phyloP scores from a whole-genome alignment of 2,329 filamentous ascomycete genomes.

The Nemania sp. region DNA sequence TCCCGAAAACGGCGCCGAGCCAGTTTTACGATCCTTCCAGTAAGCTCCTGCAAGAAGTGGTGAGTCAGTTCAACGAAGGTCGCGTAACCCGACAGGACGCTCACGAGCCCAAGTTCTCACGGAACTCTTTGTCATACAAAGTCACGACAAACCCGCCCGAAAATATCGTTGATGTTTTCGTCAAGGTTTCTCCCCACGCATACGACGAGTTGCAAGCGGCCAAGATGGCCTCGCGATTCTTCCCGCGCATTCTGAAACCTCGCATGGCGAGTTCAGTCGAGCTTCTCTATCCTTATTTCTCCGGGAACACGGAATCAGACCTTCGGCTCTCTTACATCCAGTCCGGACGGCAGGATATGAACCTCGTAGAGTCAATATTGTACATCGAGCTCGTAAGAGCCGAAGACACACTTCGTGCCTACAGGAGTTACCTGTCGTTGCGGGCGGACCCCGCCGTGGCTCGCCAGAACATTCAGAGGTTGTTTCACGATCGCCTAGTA shows the following conservation, averaged over 20 bases:
- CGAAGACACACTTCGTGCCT: constrained; percentile 22
- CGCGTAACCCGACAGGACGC: not conserved
- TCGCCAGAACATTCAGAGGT: constrained; percentile 6
- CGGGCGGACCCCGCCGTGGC: not conserved
- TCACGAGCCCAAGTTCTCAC: constrained; percentile 3
- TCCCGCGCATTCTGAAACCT: constrained; percentile 10
- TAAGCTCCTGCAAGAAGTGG: not conserved
- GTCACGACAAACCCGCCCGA: not conserved
- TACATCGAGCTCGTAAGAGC: constrained; percentile 24
- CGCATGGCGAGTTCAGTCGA: constrained; percentile 1
- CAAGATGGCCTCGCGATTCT: constrained; percentile 1
- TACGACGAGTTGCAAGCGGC: constrained; percentile 9
- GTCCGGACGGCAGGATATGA: not conserved
- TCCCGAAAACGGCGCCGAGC: too few species aligned
- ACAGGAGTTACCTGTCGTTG: constrained; percentile 12
- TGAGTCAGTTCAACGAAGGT: constrained; percentile 6
- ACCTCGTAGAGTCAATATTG: constrained; percentile 2
- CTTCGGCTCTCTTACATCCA: constrained; percentile 10
- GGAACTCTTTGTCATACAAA: constrained; percentile 15
- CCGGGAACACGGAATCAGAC: constrained; percentile 5
- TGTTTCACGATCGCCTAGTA: constrained; percentile 16
- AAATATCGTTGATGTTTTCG: constrained; percentile 6
- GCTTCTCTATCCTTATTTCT: constrained; percentile 21
- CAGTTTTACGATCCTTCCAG: not conserved
- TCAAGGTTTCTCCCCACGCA: constrained; percentile 6